These are phyloP conservation scores for Diaporthe humulicola DNA, from an alignment of 2,329 filamentous ascomycete species.

Conservation along the genomic window DNA sequence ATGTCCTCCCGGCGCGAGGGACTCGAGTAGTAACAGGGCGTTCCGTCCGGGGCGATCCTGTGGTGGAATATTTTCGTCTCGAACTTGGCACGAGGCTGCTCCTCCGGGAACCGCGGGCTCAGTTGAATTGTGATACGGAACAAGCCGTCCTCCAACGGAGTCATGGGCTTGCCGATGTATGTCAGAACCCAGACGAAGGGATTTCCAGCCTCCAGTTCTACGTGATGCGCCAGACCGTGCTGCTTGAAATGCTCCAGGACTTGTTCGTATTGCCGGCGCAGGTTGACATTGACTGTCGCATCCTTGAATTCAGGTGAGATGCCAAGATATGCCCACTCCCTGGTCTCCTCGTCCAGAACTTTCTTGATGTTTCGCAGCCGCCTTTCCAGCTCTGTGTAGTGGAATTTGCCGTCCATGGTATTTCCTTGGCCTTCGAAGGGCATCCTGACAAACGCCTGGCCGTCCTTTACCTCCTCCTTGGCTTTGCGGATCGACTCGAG, in stretches of 20 bases:
- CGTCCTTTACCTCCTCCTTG: slow-evolving; percentile 72
- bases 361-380: slow-evolving; percentile 78
- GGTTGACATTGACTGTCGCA: slow-evolving; percentile 81
- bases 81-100: slow-evolving; percentile 87
- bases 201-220: slow-evolving; percentile 83
- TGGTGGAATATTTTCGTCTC: slow-evolving; percentile 90
- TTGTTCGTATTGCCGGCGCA: slow-evolving; percentile 88
- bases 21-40: slow-evolving; percentile 83
- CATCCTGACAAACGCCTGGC: slow-evolving; percentile 80
- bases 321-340: slow-evolving; percentile 80
- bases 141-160: slow-evolving; percentile 90
- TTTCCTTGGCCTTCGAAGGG: slow-evolving; percentile 86
- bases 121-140: slow-evolving; percentile 85
- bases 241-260: slow-evolving; percentile 81
- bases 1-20: slow-evolving; percentile 77
- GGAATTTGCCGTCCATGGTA: slow-evolving; percentile 87
- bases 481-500: slow-evolving; percentile 77
- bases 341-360: slow-evolving; percentile 78
- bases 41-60: slow-evolving; percentile 83
- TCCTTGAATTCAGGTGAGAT: slow-evolving; percentile 73
- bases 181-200: slow-evolving; percentile 91
- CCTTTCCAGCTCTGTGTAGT: slow-evolving; percentile 80
- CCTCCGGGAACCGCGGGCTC: slow-evolving; percentile 87
- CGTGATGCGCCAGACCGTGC: slow-evolving; percentile 78
- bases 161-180: slow-evolving; percentile 93